Percentiles rank a stretch among this genome's conserved stretches.
phyloP scores from a whole-genome alignment of 768 basidiomycete species.

The Harrya chromipes region DNA sequence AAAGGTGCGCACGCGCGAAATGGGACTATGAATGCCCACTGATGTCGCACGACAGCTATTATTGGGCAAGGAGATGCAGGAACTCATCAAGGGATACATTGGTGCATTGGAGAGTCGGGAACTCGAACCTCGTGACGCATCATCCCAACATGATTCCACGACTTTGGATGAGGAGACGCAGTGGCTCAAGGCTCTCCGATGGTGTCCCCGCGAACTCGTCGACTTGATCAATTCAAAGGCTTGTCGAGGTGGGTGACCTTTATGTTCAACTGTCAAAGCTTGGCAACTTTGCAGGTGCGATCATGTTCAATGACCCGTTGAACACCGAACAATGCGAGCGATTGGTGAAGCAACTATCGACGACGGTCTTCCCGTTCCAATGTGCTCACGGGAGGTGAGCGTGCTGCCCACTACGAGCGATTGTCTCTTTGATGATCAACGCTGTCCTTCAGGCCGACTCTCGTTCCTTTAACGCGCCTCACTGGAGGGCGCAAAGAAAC shows the following conservation, averaged over 20 bases:
- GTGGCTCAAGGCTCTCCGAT: conserved; percentile 74
- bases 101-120: conserved; percentile 54
- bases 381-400: conserved; percentile 90
- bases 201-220: conserved; percentile 79
- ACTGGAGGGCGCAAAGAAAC: conserved; percentile 9
- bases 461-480: conserved; percentile 46
- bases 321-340: conserved; percentile 62
- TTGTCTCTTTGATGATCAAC: not conserved
- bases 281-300: conserved; percentile 61
- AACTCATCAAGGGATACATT: conserved; percentile 72
- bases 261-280: not conserved
- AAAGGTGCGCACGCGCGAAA: conserved; percentile 43
- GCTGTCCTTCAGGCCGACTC: conserved; percentile 43
- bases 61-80: conserved; percentile 66
- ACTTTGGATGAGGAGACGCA: conserved; percentile 21
- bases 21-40: not conserved
- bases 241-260: conserved; percentile 68
- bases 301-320: conserved; percentile 93
- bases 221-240: conserved; percentile 94
- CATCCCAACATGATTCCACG: conserved; percentile 9
- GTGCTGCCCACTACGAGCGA: not conserved
- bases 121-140: conserved; percentile 17
- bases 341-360: conserved; percentile 64
- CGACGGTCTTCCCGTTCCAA: conserved; percentile 84
- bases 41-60: conserved; percentile 46